Evolutionary conservation across 2,329 filamentous ascomycete genomes (phyloP), one percentile per base, ranked within the genome.

Genomic region (Colletotrichum australisinense): DNA sequence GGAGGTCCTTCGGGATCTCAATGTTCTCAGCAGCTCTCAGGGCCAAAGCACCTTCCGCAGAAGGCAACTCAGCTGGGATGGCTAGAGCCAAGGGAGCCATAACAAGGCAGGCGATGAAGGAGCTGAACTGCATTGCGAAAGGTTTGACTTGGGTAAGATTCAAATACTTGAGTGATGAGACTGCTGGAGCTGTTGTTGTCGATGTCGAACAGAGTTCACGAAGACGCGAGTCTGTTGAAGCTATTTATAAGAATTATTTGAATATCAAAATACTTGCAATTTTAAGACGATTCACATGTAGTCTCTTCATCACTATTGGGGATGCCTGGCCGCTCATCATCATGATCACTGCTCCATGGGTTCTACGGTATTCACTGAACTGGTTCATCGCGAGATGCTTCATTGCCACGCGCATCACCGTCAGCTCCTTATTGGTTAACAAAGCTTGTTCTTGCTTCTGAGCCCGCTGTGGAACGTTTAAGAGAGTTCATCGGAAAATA

Each of bases 1-100:
- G 65, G 26, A 67, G 65, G 24, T 67, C 35, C 9, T 38, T 52
- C 9, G 65, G 65, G n/a, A 67, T 26, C 42, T 67, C 65, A 6
- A 62, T 42, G 16, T 67, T 38, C 8, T 62, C 38, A 22, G 38
- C 8, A 26, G 65, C 65, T 26, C 42, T 67, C 0, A 53, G 26
- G 11, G 4, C 28, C 38, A 67, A 38, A n/a, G 65, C 32, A 42
- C 38, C 38, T 35, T 62, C 65, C 1, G 32, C 30, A 19, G 65
- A 19, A 4, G 56, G 8, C 12, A 62, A 19, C 14, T 67, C 65
- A 56, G 65, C 42, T 24, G 65, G 65, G 14, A 67, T 16, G 22
- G 65, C 65, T 42, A 62, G 38, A 14, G 56, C 22, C 42, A 62
- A 55, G 14, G 65, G 65, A 1, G 56, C 65, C 35, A 67, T 26